phyloP scores from a whole-genome alignment of 176 grass and related monocot species.

The Carex cristatella region DNA sequence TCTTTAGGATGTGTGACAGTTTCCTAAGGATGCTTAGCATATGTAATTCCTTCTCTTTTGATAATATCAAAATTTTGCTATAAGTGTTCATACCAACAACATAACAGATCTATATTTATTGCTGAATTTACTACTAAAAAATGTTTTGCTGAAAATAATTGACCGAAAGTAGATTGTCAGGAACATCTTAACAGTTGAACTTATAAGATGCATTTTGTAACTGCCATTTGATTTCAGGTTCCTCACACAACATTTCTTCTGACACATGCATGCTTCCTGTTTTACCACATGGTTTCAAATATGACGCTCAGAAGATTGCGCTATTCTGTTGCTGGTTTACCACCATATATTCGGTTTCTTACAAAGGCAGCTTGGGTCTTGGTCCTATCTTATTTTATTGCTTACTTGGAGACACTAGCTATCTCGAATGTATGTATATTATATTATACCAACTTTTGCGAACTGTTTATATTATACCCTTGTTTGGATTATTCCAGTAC shows the following conservation, averaged over 20 bases:
- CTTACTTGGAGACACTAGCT: slow-evolving; percentile 85
- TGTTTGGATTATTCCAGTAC: neutral
- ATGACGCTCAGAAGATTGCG: slow-evolving; percentile 78
- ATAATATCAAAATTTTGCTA: neutral
- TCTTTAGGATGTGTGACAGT: neutral
- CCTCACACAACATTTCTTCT: slow-evolving; percentile 82
- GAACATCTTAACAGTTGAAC: neutral
- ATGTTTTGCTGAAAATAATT: neutral
- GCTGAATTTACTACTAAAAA: neutral
- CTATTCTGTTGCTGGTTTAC: slow-evolving; percentile 45
- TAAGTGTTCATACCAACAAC: neutral
- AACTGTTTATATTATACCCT: neutral
- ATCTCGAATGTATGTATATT: slow-evolving; percentile 83
- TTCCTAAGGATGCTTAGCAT: neutral
- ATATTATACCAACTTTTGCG: neutral
- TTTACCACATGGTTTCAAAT: slow-evolving; percentile 91
- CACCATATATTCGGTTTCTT: slow-evolving; percentile 51
- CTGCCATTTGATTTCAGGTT: slow-evolving; percentile 56
- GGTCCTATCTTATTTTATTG: slow-evolving; percentile 83
- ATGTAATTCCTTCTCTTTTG: neutral
- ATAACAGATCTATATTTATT: neutral
- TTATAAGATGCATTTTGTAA: slow-evolving; percentile 3
- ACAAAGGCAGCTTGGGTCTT: slow-evolving; percentile 76
- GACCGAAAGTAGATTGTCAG: neutral
- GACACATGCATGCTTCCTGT: slow-evolving; percentile 80